Evolutionary conservation across 225 moss, liverwort and hornwort genomes (phyloP), one percentile per base, ranked within the genome.

Genomic region (Pleurozium schreberi): DNA sequence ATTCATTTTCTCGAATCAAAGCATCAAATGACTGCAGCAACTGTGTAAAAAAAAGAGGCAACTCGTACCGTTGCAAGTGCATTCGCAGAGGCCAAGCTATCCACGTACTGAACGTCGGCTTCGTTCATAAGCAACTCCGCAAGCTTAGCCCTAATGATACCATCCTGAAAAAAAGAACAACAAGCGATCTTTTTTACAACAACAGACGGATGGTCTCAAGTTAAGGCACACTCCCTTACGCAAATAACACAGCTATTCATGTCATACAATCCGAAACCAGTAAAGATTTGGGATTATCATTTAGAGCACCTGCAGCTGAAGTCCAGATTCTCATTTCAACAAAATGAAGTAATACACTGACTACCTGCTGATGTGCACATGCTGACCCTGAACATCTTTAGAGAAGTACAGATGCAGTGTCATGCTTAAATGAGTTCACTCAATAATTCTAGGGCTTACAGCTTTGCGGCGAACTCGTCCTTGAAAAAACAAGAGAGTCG

Each of bases 381-480:
- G 38, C 13, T 86, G 67, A 79, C 58, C 49, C 58, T 31, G n/a
- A 38, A 68, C 10, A 60, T 17, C 33, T 49, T 47, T n/a, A 57
- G 36, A 43, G 76, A 28, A 57, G 45, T 45, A 34, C 15, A 76
- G 47, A 67, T 36, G 67, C 45, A 84, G 30, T 67, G n/a, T 47
- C 47, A 78, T 40, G n/a, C 81, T 69, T 9, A 8, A 64, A 88
- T 49, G 81, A 61, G 40, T 78, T 84, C 36, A 78, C 45, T 42
- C 26, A 16, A 64, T 27, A 50, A 59, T 64, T n/a, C n/a, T n/a
- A 82, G n/a, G 79, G 91, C 93, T 75, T 94, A 96, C 98, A 91
- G 94, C 92, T 93, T 96, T 98, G 87, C 97, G 96, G 69, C 86
- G 92, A 80, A 96, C 95, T 92, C 93, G 89, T 82, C 98, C 98